phyloP scores from a whole-genome alignment of 805 yeast species.

The Metschnikowia colocasiae region DNA sequence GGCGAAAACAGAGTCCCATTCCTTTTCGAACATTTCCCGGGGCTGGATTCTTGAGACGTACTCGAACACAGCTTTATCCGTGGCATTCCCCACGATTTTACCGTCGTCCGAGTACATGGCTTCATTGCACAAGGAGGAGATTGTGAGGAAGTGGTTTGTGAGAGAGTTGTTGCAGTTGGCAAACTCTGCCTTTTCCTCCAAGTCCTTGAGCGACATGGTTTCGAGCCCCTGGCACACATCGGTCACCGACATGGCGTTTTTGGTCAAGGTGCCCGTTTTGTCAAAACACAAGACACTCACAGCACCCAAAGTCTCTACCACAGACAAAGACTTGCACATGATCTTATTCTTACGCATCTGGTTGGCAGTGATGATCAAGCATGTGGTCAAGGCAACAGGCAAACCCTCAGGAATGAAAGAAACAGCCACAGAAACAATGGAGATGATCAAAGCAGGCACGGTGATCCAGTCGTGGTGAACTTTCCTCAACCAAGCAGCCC shows the following conservation, averaged over 20 bases:
- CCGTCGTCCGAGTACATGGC: slow-evolving; percentile 23
- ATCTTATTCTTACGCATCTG: slow-evolving; percentile 44
- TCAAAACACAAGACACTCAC: slow-evolving; percentile 46
- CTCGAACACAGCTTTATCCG: slow-evolving; percentile 42
- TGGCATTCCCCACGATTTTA: slow-evolving; percentile 43
- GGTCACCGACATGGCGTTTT: slow-evolving; percentile 46
- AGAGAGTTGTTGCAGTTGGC: slow-evolving; percentile 10
- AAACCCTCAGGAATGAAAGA: slow-evolving; percentile 52
- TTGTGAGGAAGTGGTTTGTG: slow-evolving; percentile 15
- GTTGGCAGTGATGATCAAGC: slow-evolving; percentile 45
- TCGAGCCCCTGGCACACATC: slow-evolving; percentile 18
- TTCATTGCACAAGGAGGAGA: slow-evolving; percentile 35
- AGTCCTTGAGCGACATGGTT: slow-evolving; percentile 15
- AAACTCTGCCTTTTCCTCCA: slow-evolving; percentile 13
- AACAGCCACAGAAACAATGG: slow-evolving; percentile 44
- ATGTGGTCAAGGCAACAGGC: slow-evolving; percentile 50
- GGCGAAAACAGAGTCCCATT: slow-evolving; percentile 27
- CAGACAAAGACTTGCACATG: slow-evolving; percentile 43
- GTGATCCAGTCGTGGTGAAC: slow-evolving; percentile 40
- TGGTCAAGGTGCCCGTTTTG: slow-evolving; percentile 47
- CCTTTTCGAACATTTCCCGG: slow-evolving; percentile 7
- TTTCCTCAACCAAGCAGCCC: slow-evolving; percentile 44
- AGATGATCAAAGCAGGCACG: slow-evolving; percentile 39
- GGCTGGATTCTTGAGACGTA: slow-evolving; percentile 27
- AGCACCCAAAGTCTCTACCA: slow-evolving; percentile 56